These are phyloP conservation scores for Xylariaceae sp. DNA, from an alignment of 2,329 filamentous ascomycete genomes.

Conservation along the genomic window DNA sequence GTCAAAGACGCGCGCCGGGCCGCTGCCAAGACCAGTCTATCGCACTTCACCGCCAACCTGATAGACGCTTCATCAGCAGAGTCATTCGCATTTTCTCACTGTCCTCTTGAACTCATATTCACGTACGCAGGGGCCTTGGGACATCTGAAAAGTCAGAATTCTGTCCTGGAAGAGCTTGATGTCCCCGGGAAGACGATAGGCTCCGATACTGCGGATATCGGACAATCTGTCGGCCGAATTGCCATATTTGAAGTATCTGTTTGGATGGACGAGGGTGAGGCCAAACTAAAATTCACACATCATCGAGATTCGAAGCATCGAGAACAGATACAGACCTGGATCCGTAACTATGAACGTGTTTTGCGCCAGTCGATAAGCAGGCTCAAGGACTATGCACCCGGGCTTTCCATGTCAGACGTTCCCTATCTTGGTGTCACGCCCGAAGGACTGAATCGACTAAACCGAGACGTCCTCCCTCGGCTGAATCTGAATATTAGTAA, in stretches of 20 bases:
- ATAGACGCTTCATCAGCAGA: slow-evolving; percentile 37
- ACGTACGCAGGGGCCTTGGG: slow-evolving; percentile 60
- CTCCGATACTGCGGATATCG: slow-evolving; percentile 53
- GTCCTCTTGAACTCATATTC: slow-evolving; percentile 65
- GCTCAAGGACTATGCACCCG: slow-evolving; percentile 51
- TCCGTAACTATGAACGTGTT: slow-evolving; percentile 54
- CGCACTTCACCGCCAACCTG: slow-evolving; percentile 55
- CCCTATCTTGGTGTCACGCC: slow-evolving; percentile 57
- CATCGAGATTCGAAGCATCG: slow-evolving; percentile 51
- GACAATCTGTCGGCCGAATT: slow-evolving; percentile 54
- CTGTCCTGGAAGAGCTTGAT: slow-evolving; percentile 56
- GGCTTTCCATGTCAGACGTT: slow-evolving; percentile 58
- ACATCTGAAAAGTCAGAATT: slow-evolving; percentile 54
- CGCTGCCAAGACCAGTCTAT: slow-evolving; percentile 52
- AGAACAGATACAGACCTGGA: slow-evolving; percentile 54
- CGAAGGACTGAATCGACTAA: slow-evolving; percentile 53
- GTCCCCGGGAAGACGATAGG: slow-evolving; percentile 48
- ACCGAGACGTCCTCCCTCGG: slow-evolving; percentile 49
- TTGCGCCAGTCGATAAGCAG: slow-evolving; percentile 52
- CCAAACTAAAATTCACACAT: slow-evolving; percentile 55
- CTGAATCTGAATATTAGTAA: slow-evolving; percentile 53
- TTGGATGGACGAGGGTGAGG: slow-evolving; percentile 53
- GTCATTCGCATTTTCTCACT: slow-evolving; percentile 49
- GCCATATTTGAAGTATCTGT: slow-evolving; percentile 59
- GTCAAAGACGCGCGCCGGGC: slow-evolving; percentile 60